Base-by-base conservation (phyloP, 805 yeast species). In the Hanseniaspora jakobsenii region DNA sequence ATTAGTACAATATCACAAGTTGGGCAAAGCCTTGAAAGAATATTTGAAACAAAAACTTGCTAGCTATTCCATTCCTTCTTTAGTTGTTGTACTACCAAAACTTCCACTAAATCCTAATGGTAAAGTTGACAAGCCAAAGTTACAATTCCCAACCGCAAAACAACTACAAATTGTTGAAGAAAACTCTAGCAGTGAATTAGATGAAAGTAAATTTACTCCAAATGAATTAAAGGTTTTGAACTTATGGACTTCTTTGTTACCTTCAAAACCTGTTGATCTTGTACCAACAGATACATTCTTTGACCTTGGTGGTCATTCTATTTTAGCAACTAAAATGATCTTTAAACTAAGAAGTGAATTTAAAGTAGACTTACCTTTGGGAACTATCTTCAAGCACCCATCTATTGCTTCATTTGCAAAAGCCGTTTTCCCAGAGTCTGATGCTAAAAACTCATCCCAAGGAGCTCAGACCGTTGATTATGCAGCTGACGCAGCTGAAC, bases 81-180 rank as follows among this genome's bases (percentile, higher is more conserved):
- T 89, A 28, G 78, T 91, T 55, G 89, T 91, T 39, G 96, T 96
- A 13, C 69, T 93, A 66, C 69, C 73, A 21, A 78, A 77, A 55
- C 65, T 91, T 58, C 98, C 98, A 21, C 70, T 91, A 63, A 91
- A 91, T 64, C 99, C 99, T 48, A 91, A 91, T 61, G 99, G 99
- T 54, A 91, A 91, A 64, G 85, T 91, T 48, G 99, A 91, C 66
- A 91, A 91, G 66, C 97, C 97, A 29, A 86, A 89, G 56, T 67
- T 91, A 49, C 97, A 95, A 36, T 85, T 82, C 74, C 99, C 99
- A 44, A 84, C 84, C 47, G 72, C 82, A 19, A 89, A 81, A 14
- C 95, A 89, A 64, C 68, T 91, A 51, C 76, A 78, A 26, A 70
- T 77, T 14, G 95, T 85, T 36, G 76, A 94, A 10, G 64, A 67